A percentile compares a stretch with the other conserved stretches of the same genome.
phyloP scores from a whole-genome alignment of 2,329 filamentous ascomycete genomes.

The Fusarium sp. region DNA sequence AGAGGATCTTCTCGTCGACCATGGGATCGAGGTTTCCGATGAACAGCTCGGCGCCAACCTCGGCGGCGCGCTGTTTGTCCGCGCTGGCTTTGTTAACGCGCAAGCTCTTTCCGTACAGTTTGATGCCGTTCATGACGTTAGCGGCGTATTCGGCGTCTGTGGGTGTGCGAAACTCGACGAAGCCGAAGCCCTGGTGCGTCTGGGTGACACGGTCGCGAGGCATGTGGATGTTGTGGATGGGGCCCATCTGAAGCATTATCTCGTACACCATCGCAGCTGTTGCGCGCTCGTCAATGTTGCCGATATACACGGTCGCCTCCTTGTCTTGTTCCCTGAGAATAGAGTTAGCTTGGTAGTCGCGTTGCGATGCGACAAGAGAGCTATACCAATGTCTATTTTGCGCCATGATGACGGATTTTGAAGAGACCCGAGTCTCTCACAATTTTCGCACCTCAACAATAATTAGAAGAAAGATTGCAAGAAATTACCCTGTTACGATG shows the following conservation, averaged over 20 bases:
- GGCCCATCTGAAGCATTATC: conserved; percentile 97
- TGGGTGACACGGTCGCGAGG: conserved; percentile 98
- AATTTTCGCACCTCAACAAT: neutral
- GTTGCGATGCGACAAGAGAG: conserved; percentile 1
- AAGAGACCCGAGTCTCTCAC: conserved; percentile 12
- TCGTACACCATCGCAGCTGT: conserved; percentile 94
- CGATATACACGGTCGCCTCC: conserved; percentile 97
- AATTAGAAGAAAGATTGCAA: neutral
- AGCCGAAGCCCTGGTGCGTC: conserved; percentile 96
- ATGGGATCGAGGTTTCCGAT: conserved; percentile 94
- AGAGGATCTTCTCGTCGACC: conserved; percentile 95
- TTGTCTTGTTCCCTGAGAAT: conserved; percentile 93
- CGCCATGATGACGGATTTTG: conserved; percentile 67
- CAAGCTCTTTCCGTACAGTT: conserved; percentile 92
- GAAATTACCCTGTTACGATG: conserved; percentile 1
- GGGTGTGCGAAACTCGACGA: conserved; percentile 97
- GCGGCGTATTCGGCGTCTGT: conserved; percentile 97
- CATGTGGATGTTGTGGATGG: conserved; percentile 97
- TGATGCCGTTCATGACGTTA: conserved; percentile 95
- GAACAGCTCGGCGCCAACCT: conserved; percentile 97
- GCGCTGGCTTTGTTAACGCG: conserved; percentile 94
- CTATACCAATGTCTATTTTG: conserved; percentile 79
- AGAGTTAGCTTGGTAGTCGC: conserved; percentile 29
- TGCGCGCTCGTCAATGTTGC: conserved; percentile 97
- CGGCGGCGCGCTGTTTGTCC: conserved; percentile 92